Evolutionary conservation across 2,329 filamentous ascomycete genomes (phyloP).

Genomic region (Sordariomycetes sp.): DNA sequence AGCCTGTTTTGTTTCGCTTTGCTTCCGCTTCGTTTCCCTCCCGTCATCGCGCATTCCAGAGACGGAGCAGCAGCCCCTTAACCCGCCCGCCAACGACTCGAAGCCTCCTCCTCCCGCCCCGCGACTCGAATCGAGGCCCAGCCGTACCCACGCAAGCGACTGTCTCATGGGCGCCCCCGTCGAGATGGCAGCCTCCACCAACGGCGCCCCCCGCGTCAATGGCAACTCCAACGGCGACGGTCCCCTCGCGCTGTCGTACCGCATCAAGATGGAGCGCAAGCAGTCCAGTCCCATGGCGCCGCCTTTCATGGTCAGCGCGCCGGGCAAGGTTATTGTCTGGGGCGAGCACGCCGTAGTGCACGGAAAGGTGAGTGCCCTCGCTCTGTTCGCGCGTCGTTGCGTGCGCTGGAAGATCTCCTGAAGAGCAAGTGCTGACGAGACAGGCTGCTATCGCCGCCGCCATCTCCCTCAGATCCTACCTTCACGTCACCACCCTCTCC

Average conservation of each 20-base stretch:
- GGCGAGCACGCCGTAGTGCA: slow-evolving; percentile 98
- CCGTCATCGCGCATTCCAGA: too few species aligned
- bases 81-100: not conserved
- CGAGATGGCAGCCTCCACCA: slow-evolving; percentile 4
- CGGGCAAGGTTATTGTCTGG: slow-evolving; percentile 96
- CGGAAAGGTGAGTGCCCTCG: slow-evolving; percentile 58
- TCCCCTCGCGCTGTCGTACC: slow-evolving; percentile 19
- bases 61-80: too few species aligned
- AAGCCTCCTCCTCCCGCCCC: not conserved
- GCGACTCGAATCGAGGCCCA: not conserved
- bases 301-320: slow-evolving; percentile 94
- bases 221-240: slow-evolving; percentile 22
- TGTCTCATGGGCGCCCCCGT: slow-evolving; percentile 2
- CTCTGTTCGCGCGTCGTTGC: not conserved
- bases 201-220: slow-evolving; percentile 13
- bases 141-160: not conserved
- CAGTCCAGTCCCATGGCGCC: slow-evolving; percentile 64
- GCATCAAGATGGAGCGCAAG: slow-evolving; percentile 40
- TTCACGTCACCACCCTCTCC: slow-evolving; percentile 87
- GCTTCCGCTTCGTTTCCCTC: too few species aligned
- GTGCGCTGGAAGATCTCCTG: not conserved
- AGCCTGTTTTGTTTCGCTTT: too few species aligned
- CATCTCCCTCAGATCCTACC: slow-evolving; percentile 90
- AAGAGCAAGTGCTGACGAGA: too few species aligned
- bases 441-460: slow-evolving; percentile 88